A percentile compares a stretch with the other conserved stretches of the same genome.
phyloP scores from a whole-genome alignment of 108 stramenopile genomes.

The Tribonema minus region DNA sequence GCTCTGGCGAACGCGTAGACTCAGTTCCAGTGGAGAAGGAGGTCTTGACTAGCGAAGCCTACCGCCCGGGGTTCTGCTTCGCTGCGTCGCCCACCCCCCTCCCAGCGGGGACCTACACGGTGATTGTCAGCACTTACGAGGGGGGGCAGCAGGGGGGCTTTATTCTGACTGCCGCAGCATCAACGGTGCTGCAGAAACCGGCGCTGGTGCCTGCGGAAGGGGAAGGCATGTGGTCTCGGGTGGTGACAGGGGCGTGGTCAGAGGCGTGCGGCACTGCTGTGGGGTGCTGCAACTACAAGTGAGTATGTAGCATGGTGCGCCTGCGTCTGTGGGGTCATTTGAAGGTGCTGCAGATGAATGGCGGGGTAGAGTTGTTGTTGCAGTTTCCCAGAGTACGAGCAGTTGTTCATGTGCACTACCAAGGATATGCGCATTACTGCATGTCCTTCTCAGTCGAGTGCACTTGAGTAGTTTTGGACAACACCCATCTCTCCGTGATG shows the following conservation, averaged over 20 bases:
- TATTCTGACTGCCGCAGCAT: background rate
- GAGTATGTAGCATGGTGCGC: too few relatives aligned
- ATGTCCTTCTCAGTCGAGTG: background rate
- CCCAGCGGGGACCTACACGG: conserved; percentile 30
- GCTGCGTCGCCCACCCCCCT: background rate
- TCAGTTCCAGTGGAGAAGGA: background rate
- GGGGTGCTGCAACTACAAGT: conserved; percentile 26
- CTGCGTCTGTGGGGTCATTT: too few relatives aligned
- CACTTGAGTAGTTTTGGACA: background rate
- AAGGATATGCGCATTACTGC: background rate
- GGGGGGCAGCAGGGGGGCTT: conserved; percentile 24
- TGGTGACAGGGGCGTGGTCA: conserved; percentile 10
- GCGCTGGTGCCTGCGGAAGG: conserved; percentile 9
- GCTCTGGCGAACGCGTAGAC: conserved; percentile 14
- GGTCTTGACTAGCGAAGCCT: conserved; percentile 26
- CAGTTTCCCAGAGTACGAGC: background rate
- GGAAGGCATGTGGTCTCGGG: conserved; percentile 21
- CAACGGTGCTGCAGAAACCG: background rate
- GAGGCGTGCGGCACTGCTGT: conserved; percentile 17
- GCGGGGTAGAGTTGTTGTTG: background rate
- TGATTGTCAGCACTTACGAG: conserved; percentile 35
- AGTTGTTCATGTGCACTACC: background rate
- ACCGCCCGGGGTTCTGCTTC: conserved; percentile 37
- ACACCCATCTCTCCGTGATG: too few relatives aligned
- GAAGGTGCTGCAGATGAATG: conserved; percentile 5